Conservation (phyloP, 192 early-diverging fungal species). For the Chytriomyces sp. region DNA sequence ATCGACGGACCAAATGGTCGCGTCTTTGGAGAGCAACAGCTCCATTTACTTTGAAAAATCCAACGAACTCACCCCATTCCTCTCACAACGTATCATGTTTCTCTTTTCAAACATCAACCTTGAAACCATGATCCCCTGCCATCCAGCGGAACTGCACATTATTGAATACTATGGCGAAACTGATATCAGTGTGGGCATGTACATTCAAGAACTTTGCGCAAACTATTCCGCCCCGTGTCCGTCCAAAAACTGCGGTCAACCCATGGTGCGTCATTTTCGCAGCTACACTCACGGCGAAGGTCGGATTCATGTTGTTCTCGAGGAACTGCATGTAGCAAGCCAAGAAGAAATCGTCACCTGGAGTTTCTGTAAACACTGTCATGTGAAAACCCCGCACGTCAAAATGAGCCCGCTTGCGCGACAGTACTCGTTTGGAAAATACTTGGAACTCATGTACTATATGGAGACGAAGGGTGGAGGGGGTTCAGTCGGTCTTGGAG, state of each 20-base stretch:
- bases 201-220: conserved; percentile 81
- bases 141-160: conserved; percentile 71
- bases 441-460: conserved; percentile 90
- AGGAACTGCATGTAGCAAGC: conserved; percentile 56
- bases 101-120: conserved; percentile 73
- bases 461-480: conserved; percentile 61
- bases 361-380: conserved; percentile 79
- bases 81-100: conserved; percentile 76
- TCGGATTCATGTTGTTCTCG: conserved; percentile 77
- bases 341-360: conserved; percentile 77
- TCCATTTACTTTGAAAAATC: conserved; percentile 60
- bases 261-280: conserved; percentile 81
- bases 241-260: conserved; percentile 73
- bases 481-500: conserved; percentile 52
- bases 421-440: conserved; percentile 98
- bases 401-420: conserved; percentile 85
- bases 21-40: conserved; percentile 46
- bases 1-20: conserved; percentile 18
- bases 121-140: conserved; percentile 61
- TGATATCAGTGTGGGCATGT: conserved; percentile 88
- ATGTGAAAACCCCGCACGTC: conserved; percentile 69
- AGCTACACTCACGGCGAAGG: conserved; percentile 86
- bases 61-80: conserved; percentile 69
- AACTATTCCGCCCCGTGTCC: conserved; percentile 71
- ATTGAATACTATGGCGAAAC: conserved; percentile 84